Base-by-base conservation (phyloP, 305 asterid species). In the Coffea humblotiana region DNA sequence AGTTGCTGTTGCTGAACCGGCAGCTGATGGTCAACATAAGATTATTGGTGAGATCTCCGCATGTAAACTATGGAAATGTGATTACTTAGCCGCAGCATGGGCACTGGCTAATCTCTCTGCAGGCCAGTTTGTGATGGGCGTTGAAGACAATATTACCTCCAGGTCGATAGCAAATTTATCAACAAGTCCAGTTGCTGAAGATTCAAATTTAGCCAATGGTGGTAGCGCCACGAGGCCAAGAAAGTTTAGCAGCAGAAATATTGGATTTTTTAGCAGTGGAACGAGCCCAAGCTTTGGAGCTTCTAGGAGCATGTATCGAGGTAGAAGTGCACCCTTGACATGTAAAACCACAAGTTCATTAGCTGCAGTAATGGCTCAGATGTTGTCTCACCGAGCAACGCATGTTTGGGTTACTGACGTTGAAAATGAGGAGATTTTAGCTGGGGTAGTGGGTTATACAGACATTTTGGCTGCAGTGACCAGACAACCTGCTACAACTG, bases 321-420 rank as follows among this genome's bases (percentile, higher is more conserved):
- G 99, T 29, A 90, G 99, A 84, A 90, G 94, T 48, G 91, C 98
- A 0, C 99, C 99, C 2, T 82, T 95, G 87, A 95, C 96, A 2
- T 95, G 99, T 80, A 93, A 88, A 84, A 88, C 72, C 2, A 88
- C 96, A 35, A 92, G 94, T 67, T 91, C 99, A 10, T 78, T 95
- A 84, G 98, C 99, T 0, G 99, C 99, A 0, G 97, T 95, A 0
- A 95, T 94, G 99, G 98, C 98, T 11, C 99, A 95, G 89, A 92
- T 95, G 97, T 72, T 95, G 86, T 95, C 99, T 1, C 99, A 95
- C 83, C 87, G 99, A 29, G 97, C 98, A 2, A 91, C 91, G 13
- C 97, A 94, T 69, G 98, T 94, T 56, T 95, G 99, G 99, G 99
- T 95, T n/a, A 94, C 97, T 0, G 97, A 93, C 83, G 90, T 84